These are phyloP conservation scores for Schoenoplectus triqueter DNA, from an alignment of 202 grass and related monocot species.

Conservation along the genomic window DNA sequence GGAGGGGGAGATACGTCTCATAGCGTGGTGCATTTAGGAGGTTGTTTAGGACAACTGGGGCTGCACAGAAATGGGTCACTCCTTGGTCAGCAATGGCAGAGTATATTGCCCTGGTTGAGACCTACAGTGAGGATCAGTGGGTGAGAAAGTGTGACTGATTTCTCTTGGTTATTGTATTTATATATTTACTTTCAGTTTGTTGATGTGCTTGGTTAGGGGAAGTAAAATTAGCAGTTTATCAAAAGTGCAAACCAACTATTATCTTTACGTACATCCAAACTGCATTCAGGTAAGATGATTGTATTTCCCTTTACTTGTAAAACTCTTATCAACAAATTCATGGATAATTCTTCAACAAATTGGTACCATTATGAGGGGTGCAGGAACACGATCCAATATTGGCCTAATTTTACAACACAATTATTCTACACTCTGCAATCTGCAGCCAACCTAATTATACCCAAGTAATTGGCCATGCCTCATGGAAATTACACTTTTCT, in stretches of 20 bases:
- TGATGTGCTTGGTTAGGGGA: neutral
- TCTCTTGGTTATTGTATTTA: conserved; percentile 3
- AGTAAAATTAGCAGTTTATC: neutral
- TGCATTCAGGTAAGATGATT: neutral
- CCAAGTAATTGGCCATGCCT: neutral
- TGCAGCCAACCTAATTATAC: neutral
- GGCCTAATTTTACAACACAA: neutral
- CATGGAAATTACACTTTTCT: neutral
- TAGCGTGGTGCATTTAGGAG: conserved; percentile 70
- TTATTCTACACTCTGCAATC: neutral
- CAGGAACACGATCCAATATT: neutral
- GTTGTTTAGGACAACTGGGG: conserved; percentile 67
- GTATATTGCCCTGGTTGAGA: conserved; percentile 68
- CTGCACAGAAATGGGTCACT: conserved; percentile 80
- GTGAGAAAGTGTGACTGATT: neutral
- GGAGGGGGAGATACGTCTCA: conserved; percentile 70
- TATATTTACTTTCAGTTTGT: neutral
- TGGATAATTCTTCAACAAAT: neutral
- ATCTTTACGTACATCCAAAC: neutral
- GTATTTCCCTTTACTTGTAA: neutral
- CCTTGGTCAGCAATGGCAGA: conserved; percentile 49
- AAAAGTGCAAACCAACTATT: neutral
- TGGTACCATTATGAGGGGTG: too few relatives aligned
- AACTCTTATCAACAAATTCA: conserved; percentile 12
- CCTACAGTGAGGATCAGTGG: conserved; percentile 37